A percentile compares a stretch with the other conserved stretches of the same genome.
Conservation (phyloP, 495 filamentous ascomycete genomes). For the Penicillium crystallinum region DNA sequence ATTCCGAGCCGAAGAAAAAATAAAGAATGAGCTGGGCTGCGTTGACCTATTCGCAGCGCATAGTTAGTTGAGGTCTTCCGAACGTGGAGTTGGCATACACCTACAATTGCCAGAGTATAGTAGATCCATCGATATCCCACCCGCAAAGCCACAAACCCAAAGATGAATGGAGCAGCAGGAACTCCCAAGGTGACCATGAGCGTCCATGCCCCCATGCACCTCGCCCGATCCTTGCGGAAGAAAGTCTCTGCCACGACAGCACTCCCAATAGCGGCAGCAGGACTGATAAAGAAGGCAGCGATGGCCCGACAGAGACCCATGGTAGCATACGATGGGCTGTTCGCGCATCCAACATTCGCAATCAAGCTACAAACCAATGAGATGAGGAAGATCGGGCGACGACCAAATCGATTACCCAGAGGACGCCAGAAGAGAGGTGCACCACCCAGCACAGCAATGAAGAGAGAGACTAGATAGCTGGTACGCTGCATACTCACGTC, state of each 20-base stretch:
- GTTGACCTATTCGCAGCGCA: conserved; percentile 35
- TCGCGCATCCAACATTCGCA: conserved; percentile 46
- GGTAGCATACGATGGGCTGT: conserved; percentile 34
- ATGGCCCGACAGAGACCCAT: conserved; percentile 42
- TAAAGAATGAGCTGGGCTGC: conserved; percentile 50
- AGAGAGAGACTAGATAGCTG: conserved; percentile 48
- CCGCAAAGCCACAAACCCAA: conserved; percentile 42
- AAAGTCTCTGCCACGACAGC: conserved; percentile 46
- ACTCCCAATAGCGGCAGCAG: conserved; percentile 38
- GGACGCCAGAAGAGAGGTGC: conserved; percentile 52
- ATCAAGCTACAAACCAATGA: conserved; percentile 41
- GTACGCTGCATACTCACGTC: conserved; percentile 40
- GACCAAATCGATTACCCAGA: conserved; percentile 48
- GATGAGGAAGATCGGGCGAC: conserved; percentile 48
- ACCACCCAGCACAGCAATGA: conserved; percentile 48
- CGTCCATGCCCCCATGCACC: conserved; percentile 48
- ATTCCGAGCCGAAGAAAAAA: conserved; percentile 51
- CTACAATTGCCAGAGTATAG: conserved; percentile 40
- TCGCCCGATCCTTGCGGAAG: conserved; percentile 39
- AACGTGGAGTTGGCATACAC: neutral
- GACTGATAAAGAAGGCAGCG: conserved; percentile 45
- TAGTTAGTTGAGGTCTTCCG: neutral
- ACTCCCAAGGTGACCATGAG: conserved; percentile 34
- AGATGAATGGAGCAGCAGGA: conserved; percentile 43
- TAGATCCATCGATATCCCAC: conserved; percentile 46